A percentile compares a stretch with the other conserved stretches of the same genome.
Conservation (phyloP, 108 stramenopile species). For the Cyclotella cryptica region DNA sequence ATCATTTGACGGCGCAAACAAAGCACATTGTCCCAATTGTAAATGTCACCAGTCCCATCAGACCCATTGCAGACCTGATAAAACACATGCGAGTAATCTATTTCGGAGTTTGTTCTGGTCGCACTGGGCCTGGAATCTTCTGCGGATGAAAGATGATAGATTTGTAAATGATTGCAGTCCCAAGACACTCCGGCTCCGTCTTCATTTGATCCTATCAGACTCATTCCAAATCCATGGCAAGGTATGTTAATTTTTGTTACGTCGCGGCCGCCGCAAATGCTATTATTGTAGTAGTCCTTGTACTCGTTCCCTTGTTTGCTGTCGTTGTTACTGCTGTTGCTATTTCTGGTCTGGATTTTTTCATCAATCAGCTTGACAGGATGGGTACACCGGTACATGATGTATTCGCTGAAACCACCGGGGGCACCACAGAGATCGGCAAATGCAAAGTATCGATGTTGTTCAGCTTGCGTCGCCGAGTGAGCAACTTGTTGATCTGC, state of each 20-base stretch:
- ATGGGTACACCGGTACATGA: conserved; percentile 66
- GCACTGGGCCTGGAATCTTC: background rate
- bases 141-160: conserved; percentile 10
- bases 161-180: conserved; percentile 61
- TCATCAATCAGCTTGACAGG: background rate
- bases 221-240: conserved; percentile 88
- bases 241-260: background rate
- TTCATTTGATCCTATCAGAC: conserved; percentile 71
- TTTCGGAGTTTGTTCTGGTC: conserved; percentile 14
- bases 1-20: conserved; percentile 47
- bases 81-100: background rate
- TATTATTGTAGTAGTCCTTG: background rate
- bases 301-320: background rate
- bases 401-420: conserved; percentile 90
- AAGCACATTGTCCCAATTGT: conserved; percentile 83
- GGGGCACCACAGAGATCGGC: conserved; percentile 91
- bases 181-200: conserved; percentile 77
- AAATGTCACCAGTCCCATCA: conserved; percentile 87
- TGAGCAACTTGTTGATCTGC: background rate
- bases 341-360: background rate
- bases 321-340: background rate
- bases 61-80: conserved; percentile 68
- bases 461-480: background rate
- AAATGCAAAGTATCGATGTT: conserved; percentile 60
- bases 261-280: background rate